Evolutionary conservation across 345 rosid species (phyloP).

Genomic region (Citrus australasica): DNA sequence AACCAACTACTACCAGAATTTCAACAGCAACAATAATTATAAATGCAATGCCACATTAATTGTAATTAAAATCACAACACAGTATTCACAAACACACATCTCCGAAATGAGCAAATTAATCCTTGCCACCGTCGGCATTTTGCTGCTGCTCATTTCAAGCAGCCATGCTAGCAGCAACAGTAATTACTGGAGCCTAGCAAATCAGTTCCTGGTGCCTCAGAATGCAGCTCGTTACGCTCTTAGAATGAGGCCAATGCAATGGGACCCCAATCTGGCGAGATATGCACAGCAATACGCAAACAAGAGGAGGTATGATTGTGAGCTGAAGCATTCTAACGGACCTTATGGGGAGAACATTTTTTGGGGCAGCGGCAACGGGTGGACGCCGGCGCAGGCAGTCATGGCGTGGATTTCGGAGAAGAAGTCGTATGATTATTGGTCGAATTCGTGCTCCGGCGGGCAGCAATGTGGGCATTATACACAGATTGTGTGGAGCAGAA

Average conservation of each 20-base stretch:
- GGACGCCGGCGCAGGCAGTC: constrained; percentile 70
- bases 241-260: constrained; percentile 46
- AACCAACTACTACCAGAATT: neutral
- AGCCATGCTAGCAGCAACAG: neutral
- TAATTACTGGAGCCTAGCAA: constrained; percentile 13
- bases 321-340: constrained; percentile 67
- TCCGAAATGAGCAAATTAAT: neutral
- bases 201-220: constrained; percentile 63
- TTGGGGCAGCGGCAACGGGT: constrained; percentile 85
- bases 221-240: constrained; percentile 53
- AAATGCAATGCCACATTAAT: neutral
- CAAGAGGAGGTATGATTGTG: constrained; percentile 65
- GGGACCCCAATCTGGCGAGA: constrained; percentile 49
- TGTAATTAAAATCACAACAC: neutral
- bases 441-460: constrained; percentile 51
- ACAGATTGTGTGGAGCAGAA: constrained; percentile 75
- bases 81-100: neutral
- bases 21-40: neutral
- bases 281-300: constrained; percentile 66
- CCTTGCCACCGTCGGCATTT: constrained; percentile 1
- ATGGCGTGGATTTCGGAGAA: constrained; percentile 67
- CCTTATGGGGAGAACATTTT: constrained; percentile 89
- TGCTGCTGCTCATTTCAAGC: constrained; percentile 18
- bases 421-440: constrained; percentile 43
- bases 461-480: constrained; percentile 89